A percentile compares a stretch with the other conserved stretches of the same genome.
Evolutionary conservation across 345 rosid species (phyloP).

Genomic region (Microthlaspi erraticum): DNA sequence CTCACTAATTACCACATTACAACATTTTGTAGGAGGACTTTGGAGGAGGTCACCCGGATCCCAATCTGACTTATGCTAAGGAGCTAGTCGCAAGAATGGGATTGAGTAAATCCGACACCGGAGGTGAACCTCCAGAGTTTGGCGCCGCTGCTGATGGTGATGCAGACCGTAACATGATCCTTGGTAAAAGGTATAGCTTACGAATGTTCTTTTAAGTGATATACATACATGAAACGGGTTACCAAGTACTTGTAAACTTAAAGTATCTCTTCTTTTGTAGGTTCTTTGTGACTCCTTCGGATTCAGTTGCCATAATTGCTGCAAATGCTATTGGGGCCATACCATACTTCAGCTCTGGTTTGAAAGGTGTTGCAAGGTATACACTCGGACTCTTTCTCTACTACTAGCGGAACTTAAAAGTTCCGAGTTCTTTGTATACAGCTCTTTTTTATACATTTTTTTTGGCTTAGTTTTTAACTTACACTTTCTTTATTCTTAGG

Average conservation of each 20-base stretch:
- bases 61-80: slow-evolving; percentile 97
- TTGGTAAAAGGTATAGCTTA: slow-evolving; percentile 87
- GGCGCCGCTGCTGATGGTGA: slow-evolving; percentile 99
- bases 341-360: slow-evolving; percentile 91
- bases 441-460: slow-evolving; percentile 16
- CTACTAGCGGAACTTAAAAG: not conserved
- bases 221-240: slow-evolving; percentile 18
- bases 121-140: slow-evolving; percentile 90
- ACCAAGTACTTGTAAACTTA: slow-evolving; percentile 8
- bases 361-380: slow-evolving; percentile 99
- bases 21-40: slow-evolving; percentile 81
- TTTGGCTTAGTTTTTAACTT: slow-evolving; percentile 24
- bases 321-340: slow-evolving; percentile 93
- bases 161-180: slow-evolving; percentile 99
- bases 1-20: slow-evolving; percentile 19
- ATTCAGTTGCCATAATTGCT: slow-evolving; percentile 97
- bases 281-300: slow-evolving; percentile 99
- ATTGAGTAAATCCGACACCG: slow-evolving; percentile 72
- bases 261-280: slow-evolving; percentile 44
- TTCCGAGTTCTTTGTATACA: slow-evolving; percentile 14
- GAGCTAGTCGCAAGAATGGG: slow-evolving; percentile 97
- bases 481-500: slow-evolving; percentile 54
- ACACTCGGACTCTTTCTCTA: slow-evolving; percentile 1
- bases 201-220: slow-evolving; percentile 5
- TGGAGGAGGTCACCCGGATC: slow-evolving; percentile 99